Conservation (phyloP, 1,284 basidiomycete species). For the Meripilus lineatus region DNA sequence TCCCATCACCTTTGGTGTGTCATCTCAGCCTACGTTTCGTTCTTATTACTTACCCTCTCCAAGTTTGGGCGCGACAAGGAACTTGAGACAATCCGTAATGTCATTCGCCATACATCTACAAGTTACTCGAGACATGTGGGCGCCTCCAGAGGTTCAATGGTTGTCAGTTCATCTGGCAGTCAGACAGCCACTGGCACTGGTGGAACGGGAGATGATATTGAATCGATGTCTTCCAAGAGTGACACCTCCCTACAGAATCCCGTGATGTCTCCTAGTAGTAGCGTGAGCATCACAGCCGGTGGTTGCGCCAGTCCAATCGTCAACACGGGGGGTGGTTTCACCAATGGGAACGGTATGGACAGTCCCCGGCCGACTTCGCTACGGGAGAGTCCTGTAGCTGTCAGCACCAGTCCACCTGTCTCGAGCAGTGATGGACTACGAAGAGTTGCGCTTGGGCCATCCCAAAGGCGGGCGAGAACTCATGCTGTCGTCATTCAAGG, state of each 20-base stretch:
- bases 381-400: conserved; percentile 16
- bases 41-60: conserved; percentile 7
- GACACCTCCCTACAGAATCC: conserved; percentile 25
- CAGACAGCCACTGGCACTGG: conserved; percentile 28
- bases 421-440: conserved; percentile 36
- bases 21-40: not conserved
- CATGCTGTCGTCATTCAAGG: conserved; percentile 61
- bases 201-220: conserved; percentile 19
- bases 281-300: conserved; percentile 1
- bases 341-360: not conserved
- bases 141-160: conserved; percentile 35
- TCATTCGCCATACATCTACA: conserved; percentile 58
- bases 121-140: conserved; percentile 55
- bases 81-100: conserved; percentile 57
- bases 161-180: conserved; percentile 33
- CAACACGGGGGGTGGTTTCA: not conserved
- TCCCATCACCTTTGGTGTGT: conserved; percentile 57
- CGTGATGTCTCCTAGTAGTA: conserved; percentile 13
- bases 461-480: conserved; percentile 40
- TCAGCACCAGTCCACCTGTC: conserved; percentile 30
- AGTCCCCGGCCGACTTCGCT: conserved; percentile 14
- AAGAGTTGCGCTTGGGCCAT: conserved; percentile 37
- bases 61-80: conserved; percentile 72
- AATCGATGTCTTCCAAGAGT: conserved; percentile 42
- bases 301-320: conserved; percentile 4